Conservation (phyloP, 2,329 filamentous ascomycete genomes). For the Aspergillus brasiliensis region DNA sequence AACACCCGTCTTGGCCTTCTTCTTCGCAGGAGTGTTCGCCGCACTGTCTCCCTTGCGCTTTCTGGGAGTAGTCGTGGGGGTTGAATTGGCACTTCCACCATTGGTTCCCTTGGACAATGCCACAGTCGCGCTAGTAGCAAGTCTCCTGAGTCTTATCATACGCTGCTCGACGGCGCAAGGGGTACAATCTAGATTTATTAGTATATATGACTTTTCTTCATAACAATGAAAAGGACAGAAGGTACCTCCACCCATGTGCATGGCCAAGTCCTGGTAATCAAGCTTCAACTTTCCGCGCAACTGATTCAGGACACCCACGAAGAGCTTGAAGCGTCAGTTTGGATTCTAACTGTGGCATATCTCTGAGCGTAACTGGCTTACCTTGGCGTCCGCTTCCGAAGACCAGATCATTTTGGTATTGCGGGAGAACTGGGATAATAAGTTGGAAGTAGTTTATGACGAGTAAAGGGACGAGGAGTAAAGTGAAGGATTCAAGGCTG, state of each 20-base stretch:
- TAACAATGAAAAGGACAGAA: neutral
- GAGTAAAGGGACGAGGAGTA: too few species aligned
- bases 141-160: conserved; percentile 6
- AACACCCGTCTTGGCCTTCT: neutral
- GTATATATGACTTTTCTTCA: too few species aligned
- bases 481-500: too few species aligned
- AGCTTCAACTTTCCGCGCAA: conserved; percentile 11
- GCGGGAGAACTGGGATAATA: too few species aligned
- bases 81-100: neutral
- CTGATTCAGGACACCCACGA: conserved; percentile 14
- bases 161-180: conserved; percentile 8
- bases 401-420: conserved; percentile 12
- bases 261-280: conserved; percentile 5
- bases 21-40: neutral
- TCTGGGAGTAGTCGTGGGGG: neutral
- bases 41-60: neutral
- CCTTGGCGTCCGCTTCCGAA: conserved; percentile 14
- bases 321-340: conserved; percentile 7
- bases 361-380: neutral
- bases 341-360: neutral
- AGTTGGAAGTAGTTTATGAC: too few species aligned
- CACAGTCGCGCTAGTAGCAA: neutral
- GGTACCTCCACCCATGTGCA: conserved; percentile 16
- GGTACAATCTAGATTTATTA: conserved; percentile 10
- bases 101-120: neutral